Base-by-base conservation (phyloP, 306 rosid genomes). In the Castanopsis chinensis region DNA sequence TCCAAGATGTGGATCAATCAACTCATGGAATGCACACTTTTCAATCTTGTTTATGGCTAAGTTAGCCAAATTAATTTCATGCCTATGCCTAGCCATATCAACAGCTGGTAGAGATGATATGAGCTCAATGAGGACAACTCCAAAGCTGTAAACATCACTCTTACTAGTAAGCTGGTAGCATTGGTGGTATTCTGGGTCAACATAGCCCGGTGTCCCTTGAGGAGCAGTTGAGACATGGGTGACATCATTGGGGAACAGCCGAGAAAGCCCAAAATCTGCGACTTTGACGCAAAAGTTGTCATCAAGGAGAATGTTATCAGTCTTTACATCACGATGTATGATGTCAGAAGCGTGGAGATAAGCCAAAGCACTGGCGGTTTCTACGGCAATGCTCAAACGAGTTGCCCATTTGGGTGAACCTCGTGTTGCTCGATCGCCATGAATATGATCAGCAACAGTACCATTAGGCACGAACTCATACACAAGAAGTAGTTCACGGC, bases 181-280 rank as follows among this genome's bases (percentile, higher is more conserved):
- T 43, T 89, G 90, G 74, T 87, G 87, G 71, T 93, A 12, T 73
- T 84, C 86, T 0, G 86, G 90, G 20, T 84, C 90, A 56, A 87
- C 75, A 69, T 87, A 87, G 70, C 88, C 90, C 0, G 80, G 80
- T 1, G 83, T 82, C 15, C 90, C 90, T 8, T 53, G 97, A 59
- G 98, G 97, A 71, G 91, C 84, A 15, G 95, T 91, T 51, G 97
- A 93, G 67, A 90, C 90, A 79, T 93, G 97, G 23, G 86, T 85
- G 23, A 79, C 86, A 18, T 84, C 76, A 3, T 7, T 72, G 3
- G 85, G 86, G 58, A 72, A 79, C 43, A 79, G 57, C 43, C 86
- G 84, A 51, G 90, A 84, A 82, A 87, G 84, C 2, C 90, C 88
- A 76, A 87, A 87, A 33, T 87, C 90, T 6, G 86, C 86, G 20